These are phyloP conservation scores for Fusarium keratoplasticum DNA, from an alignment of 2,329 filamentous ascomycete genomes.

Conservation along the genomic window DNA sequence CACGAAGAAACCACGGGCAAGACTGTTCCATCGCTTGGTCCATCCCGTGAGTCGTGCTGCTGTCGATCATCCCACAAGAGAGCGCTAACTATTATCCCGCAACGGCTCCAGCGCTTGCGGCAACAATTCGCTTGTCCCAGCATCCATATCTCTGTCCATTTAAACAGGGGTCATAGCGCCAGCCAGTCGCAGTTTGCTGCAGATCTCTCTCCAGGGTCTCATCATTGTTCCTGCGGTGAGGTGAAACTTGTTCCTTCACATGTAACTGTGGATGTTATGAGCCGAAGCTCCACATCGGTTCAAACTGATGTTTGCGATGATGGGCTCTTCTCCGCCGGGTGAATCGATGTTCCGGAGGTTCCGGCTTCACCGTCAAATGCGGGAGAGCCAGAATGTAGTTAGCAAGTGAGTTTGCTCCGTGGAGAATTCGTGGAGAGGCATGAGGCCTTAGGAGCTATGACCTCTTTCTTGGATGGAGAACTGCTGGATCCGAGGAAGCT, in stretches of 20 bases:
- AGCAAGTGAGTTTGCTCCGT: not conserved
- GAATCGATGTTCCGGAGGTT: conserved; percentile 18
- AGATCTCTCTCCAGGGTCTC: not conserved
- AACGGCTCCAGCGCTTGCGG: conserved; percentile 7
- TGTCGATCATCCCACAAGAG: conserved; percentile 2
- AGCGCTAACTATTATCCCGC: conserved; percentile 10
- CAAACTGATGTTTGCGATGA: conserved; percentile 15
- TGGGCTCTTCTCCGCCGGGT: conserved; percentile 6
- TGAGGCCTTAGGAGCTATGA: not conserved
- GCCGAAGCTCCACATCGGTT: conserved; percentile 29
- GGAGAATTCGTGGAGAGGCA: conserved; percentile 8
- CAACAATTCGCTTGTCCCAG: not conserved
- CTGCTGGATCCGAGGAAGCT: not conserved
- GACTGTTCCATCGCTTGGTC: conserved; percentile 2
- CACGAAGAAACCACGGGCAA: not conserved
- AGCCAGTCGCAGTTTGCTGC: not conserved
- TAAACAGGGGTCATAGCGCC: not conserved
- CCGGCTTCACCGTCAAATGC: conserved; percentile 30
- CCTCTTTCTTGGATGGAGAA: not conserved
- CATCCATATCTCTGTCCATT: not conserved
- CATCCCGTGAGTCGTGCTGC: conserved; percentile 1
- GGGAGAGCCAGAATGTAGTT: conserved; percentile 5
- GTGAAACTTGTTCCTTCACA: conserved; percentile 20
- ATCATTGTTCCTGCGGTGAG: not conserved
- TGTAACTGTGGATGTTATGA: conserved; percentile 9